Evolutionary conservation across 306 rosid species (phyloP).

Genomic region (Fragaria vesca): DNA sequence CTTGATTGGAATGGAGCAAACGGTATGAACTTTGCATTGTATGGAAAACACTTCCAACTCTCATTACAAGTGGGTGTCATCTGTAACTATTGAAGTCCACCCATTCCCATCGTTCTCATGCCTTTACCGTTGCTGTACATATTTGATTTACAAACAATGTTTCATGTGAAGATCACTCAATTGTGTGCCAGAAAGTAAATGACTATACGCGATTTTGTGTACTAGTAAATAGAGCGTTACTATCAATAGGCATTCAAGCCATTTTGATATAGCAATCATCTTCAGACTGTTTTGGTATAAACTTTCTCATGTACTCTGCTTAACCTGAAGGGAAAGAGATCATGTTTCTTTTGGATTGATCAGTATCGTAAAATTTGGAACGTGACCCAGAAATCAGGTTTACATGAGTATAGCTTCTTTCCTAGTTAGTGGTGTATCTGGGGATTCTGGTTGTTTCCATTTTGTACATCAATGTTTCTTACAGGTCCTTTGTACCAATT

Average conservation of each 20-base stretch:
- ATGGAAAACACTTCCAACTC: background rate
- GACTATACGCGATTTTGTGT: background rate
- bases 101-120: background rate
- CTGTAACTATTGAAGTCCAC: background rate
- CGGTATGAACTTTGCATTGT: background rate
- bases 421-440: background rate
- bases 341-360: background rate
- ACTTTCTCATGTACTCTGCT: background rate
- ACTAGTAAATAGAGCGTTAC: background rate
- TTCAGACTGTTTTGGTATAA: background rate
- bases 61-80: background rate
- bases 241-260: background rate
- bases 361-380: background rate
- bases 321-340: background rate
- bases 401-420: background rate
- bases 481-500: slow-evolving; percentile 45
- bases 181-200: background rate
- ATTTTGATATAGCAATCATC: background rate
- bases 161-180: background rate
- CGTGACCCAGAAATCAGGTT: background rate
- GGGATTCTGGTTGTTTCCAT: background rate
- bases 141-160: background rate
- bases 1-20: background rate
- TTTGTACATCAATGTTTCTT: slow-evolving; percentile 25
- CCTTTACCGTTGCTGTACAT: background rate